Conservation (phyloP, 1,139 yeast genomes). For the Sugiyamaella neomexicana region DNA sequence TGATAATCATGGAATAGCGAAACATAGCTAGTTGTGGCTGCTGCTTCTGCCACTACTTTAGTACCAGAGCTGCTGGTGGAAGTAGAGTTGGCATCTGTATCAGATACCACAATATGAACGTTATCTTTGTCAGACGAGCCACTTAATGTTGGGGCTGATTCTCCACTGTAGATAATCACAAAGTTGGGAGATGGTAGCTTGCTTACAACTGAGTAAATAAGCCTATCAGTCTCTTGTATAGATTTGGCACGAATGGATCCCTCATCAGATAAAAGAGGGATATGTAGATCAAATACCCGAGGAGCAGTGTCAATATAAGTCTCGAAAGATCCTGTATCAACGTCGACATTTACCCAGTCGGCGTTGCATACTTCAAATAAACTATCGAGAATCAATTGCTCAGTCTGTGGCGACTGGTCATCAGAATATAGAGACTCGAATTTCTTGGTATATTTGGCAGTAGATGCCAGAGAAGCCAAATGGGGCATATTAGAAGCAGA, state of each 20-base stretch:
- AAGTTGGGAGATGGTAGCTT: conserved; percentile 39
- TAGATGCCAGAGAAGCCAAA: conserved; percentile 3
- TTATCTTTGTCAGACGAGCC: conserved; percentile 2
- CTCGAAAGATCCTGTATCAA: conserved; percentile 31
- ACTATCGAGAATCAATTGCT: neutral
- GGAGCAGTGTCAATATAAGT: conserved; percentile 36
- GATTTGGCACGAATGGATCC: conserved; percentile 23
- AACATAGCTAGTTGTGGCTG: conserved; percentile 5
- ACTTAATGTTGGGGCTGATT: neutral
- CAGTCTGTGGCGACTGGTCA: neutral
- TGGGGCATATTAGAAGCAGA: conserved; percentile 20
- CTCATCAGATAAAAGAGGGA: conserved; percentile 30
- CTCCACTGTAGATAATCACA: conserved; percentile 38
- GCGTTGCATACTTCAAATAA: conserved; percentile 34
- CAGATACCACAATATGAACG: neutral
- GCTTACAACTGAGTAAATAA: conserved; percentile 35
- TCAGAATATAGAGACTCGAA: conserved; percentile 11
- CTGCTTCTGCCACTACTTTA: conserved; percentile 9
- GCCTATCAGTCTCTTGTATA: conserved; percentile 34
- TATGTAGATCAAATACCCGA: conserved; percentile 36
- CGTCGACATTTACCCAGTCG: conserved; percentile 32
- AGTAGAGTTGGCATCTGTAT: conserved; percentile 18
- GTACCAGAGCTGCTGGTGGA: neutral
- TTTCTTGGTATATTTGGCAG: conserved; percentile 11
- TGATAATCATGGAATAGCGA: conserved; percentile 50